Base-by-base conservation (phyloP, 164 flowering plant genomes). In the Taxillus chinensis region DNA sequence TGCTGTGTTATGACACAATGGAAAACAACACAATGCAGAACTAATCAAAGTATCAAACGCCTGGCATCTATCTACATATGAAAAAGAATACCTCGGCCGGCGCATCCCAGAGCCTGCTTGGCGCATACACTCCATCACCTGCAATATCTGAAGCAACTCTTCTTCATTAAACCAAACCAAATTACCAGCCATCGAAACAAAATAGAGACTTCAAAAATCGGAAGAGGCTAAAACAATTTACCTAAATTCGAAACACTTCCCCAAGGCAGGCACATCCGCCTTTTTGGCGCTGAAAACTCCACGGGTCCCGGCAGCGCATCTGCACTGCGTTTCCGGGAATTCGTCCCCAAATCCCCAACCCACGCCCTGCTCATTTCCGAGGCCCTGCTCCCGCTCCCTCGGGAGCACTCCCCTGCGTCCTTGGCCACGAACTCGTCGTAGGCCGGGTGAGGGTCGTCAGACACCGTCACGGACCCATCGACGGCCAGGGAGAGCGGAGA, bases 251-350 rank as follows among this genome's bases (percentile, higher is more conserved):
- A 72, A 78, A 79, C 80, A 38, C 39, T 39, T 46, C 58, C 68
- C 49, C 53, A 40, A 14, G 38, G 52, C 38, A 39, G 58, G 57
- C 63, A 10, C 10, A 67, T 10, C 59, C 80, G 73, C 67, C 72
- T 77, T 54, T 73, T 77, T 27, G 55, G 61, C 43, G 45, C 5
- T 3, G 65, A 59, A 14, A 59, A 61, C 17, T 27, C 39, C 12
- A 42, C 8, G 5, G 56, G 14, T 39, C 49, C 68, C 37, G 41
- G 63, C 37, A 45, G 63, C 38, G 12, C 64, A n/a, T 13, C n/a
- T 27, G 67, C 65, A 70, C 78, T 79, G 68, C 85, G 65, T 71
- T 75, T 83, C 70, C 79, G 67, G 56, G 16, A 64, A 64, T 75
- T 73, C 37, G 67, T 69, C 27, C n/a, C 51, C 43, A 70, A 54